phyloP scores from a whole-genome alignment of 2,329 filamentous ascomycete species.

The Xylariomycetidae sp. region DNA sequence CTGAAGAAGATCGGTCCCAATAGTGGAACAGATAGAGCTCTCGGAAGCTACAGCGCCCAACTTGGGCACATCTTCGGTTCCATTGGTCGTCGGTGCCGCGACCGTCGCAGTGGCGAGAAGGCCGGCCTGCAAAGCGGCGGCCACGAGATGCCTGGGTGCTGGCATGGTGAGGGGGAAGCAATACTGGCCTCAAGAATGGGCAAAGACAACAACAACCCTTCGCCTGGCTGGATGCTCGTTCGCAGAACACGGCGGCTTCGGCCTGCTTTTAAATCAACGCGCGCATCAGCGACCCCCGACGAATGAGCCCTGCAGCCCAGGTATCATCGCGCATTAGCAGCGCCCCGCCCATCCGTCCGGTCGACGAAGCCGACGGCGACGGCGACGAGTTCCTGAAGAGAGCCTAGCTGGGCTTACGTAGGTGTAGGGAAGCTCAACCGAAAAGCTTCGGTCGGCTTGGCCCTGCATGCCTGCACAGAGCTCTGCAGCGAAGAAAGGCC shows the following conservation, averaged over 20 bases:
- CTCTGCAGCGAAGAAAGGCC: not conserved
- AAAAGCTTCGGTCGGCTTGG: not conserved
- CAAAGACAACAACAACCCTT: too few relatives aligned
- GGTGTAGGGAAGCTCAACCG: too few relatives aligned
- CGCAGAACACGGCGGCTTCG: too few relatives aligned
- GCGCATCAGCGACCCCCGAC: too few relatives aligned
- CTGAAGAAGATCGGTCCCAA: conserved; percentile 58
- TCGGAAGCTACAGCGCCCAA: conserved; percentile 66
- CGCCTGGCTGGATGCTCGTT: too few relatives aligned
- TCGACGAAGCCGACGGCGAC: too few relatives aligned
- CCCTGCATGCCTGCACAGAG: not conserved
- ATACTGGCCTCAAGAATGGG: not conserved
- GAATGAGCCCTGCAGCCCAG: too few relatives aligned
- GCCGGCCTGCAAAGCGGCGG: conserved; percentile 16
- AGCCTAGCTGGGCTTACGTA: too few relatives aligned
- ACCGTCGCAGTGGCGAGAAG: conserved; percentile 12
- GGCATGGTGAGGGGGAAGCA: conserved; percentile 12
- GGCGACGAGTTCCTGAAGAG: too few relatives aligned
- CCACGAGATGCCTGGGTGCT: conserved; percentile 14
- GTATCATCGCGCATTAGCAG: too few relatives aligned
- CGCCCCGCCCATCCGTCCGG: too few relatives aligned
- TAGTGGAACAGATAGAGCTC: conserved; percentile 59
- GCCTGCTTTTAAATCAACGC: too few relatives aligned
- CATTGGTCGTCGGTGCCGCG: conserved; percentile 9
- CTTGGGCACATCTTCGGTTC: conserved; percentile 11